A percentile compares a stretch with the other conserved stretches of the same genome.
phyloP scores from a whole-genome alignment of 768 basidiomycete genomes.

The Phaffia australis region DNA sequence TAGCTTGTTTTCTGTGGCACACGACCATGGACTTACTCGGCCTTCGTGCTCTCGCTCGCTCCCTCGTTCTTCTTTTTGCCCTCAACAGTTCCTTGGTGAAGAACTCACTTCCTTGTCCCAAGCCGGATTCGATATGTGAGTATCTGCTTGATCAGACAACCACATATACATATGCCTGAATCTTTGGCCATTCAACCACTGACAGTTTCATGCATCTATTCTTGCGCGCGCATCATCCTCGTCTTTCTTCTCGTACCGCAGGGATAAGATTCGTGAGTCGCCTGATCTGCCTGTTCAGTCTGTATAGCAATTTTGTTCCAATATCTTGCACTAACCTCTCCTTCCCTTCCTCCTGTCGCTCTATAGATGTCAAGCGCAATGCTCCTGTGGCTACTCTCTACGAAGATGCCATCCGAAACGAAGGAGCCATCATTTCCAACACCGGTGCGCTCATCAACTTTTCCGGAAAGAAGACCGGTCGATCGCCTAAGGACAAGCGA shows the following conservation, averaged over 20 bases:
- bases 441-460: slow-evolving; percentile 98
- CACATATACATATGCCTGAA: not conserved
- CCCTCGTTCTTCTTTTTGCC: not conserved
- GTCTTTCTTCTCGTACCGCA: not conserved
- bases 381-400: slow-evolving; percentile 62
- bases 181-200: slow-evolving; percentile 1
- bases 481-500: slow-evolving; percentile 97
- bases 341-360: not conserved
- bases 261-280: slow-evolving; percentile 24
- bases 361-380: slow-evolving; percentile 49
- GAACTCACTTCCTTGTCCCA: slow-evolving; percentile 97
- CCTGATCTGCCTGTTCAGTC: not conserved
- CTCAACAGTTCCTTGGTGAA: slow-evolving; percentile 62
- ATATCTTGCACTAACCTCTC: not conserved
- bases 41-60: not conserved
- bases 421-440: slow-evolving; percentile 94
- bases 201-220: not conserved
- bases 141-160: not conserved
- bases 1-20: too few relatives aligned
- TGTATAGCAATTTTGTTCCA: not conserved
- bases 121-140: slow-evolving; percentile 89
- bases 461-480: slow-evolving; percentile 97
- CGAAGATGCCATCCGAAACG: slow-evolving; percentile 96
- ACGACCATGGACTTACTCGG: too few relatives aligned
- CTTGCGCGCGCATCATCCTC: not conserved